These are phyloP conservation scores for Talinum fruticosum DNA, from an alignment of 148 eudicot species.

Conservation along the genomic window DNA sequence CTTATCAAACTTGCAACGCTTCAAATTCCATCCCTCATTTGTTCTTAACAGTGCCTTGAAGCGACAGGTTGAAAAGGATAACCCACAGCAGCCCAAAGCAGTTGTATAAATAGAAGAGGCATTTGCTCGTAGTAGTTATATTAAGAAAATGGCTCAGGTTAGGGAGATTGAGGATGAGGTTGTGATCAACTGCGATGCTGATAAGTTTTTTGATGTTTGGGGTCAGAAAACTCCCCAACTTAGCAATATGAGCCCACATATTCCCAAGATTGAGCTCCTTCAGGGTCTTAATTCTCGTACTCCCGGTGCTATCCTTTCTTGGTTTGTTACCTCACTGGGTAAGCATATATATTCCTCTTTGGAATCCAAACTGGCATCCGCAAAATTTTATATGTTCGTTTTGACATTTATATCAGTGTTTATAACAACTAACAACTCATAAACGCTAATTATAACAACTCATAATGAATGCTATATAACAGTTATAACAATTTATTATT, in stretches of 20 bases:
- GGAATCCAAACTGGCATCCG: no score
- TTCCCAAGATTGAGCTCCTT: neutral
- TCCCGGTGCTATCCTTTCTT: neutral
- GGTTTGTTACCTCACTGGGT: neutral
- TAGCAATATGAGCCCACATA: neutral
- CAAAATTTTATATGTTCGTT: no score
- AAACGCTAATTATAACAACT: no score
- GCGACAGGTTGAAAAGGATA: neutral
- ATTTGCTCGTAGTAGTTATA: neutral
- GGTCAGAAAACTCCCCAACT: neutral
- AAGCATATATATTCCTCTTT: neutral
- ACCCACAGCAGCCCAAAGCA: neutral
- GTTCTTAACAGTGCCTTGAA: neutral
- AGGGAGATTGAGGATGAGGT: neutral
- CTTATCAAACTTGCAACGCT: no score
- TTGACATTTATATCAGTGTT: no score
- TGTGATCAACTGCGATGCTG: neutral
- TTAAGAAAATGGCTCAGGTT: neutral
- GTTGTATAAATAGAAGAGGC: neutral
- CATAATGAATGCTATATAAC: no score
- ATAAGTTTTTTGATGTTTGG: constrained; percentile 6
- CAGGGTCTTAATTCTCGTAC: neutral
- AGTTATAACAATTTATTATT: no score
- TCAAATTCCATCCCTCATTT: no score
- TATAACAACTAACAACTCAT: no score